A percentile compares a stretch with the other conserved stretches of the same genome.
Evolutionary conservation across 1,284 basidiomycete species (phyloP).

Genomic region (Boletus semigastroideus): DNA sequence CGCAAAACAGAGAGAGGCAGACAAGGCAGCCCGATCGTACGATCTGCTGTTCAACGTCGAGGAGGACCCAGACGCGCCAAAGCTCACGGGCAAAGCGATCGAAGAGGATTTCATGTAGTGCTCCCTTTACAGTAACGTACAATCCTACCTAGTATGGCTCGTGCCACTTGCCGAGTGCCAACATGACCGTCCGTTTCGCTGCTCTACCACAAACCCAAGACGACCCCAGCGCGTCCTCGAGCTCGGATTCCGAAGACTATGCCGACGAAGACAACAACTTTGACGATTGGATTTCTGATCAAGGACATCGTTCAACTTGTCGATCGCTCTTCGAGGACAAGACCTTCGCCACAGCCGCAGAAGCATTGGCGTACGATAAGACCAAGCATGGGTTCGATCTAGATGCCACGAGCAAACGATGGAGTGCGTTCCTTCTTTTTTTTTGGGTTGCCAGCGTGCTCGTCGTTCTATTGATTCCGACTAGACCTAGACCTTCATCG

Average conservation of each 20-base stretch:
- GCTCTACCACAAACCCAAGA: constrained; percentile 6
- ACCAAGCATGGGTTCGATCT: constrained; percentile 63
- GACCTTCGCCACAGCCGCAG: constrained; percentile 57
- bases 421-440: constrained; percentile 53
- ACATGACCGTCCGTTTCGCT: constrained; percentile 33
- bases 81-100: constrained; percentile 59
- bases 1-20: constrained; percentile 64
- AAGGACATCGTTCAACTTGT: constrained; percentile 53
- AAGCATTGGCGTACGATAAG: constrained; percentile 68
- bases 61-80: constrained; percentile 36
- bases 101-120: constrained; percentile 66
- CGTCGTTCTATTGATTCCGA: constrained; percentile 5
- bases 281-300: constrained; percentile 81
- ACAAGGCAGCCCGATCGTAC: constrained; percentile 78
- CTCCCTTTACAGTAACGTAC: no score
- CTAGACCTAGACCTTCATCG: constrained; percentile 65
- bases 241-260: constrained; percentile 34
- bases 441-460: not conserved
- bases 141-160: no score
- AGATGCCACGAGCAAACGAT: constrained; percentile 43
- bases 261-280: constrained; percentile 69
- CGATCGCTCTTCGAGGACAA: constrained; percentile 81
- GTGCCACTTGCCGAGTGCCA: not conserved
- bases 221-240: constrained; percentile 16
- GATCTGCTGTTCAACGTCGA: constrained; percentile 65